Conservation (phyloP, 768 basidiomycete genomes). For the Lanmaoa rubissima region DNA sequence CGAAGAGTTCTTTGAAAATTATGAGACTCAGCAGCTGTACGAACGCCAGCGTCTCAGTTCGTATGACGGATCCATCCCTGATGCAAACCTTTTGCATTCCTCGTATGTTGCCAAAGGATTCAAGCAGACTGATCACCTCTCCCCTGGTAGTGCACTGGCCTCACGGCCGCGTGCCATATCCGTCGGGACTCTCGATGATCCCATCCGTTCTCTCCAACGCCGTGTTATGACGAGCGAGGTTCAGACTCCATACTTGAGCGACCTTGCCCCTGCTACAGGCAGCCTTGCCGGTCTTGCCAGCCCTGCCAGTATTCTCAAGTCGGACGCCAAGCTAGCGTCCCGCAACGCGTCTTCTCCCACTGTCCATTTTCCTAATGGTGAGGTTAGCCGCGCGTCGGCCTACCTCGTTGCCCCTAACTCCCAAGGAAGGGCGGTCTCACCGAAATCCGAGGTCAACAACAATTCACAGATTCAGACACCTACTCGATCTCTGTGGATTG, state of each 20-base stretch:
- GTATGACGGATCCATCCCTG: conserved; percentile 55
- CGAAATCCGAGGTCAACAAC: conserved; percentile 66
- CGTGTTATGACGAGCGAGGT: conserved; percentile 58
- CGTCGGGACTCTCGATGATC: conserved; percentile 84
- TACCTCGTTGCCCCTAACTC: conserved; percentile 69
- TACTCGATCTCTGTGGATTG: conserved; percentile 96
- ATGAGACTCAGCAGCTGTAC: conserved; percentile 41
- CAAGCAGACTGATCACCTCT: conserved; percentile 70
- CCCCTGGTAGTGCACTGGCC: conserved; percentile 39
- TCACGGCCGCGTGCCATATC: conserved; percentile 80
- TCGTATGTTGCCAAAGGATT: conserved; percentile 70
- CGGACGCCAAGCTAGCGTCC: conserved; percentile 48
- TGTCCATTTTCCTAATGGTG: conserved; percentile 71
- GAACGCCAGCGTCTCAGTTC: conserved; percentile 58
- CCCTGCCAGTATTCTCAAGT: conserved; percentile 53
- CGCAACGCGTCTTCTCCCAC: conserved; percentile 46
- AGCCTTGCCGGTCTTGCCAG: conserved; percentile 21
- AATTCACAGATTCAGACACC: conserved; percentile 85
- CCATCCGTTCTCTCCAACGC: conserved; percentile 66
- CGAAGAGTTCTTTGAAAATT: conserved; percentile 70
- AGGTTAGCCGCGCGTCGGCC: conserved; percentile 56
- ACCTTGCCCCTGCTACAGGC: conserved; percentile 44
- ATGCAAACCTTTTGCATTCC: conserved; percentile 51
- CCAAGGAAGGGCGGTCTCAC: conserved; percentile 76
- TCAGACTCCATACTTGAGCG: conserved; percentile 55